These are phyloP conservation scores for Dissophora ornata DNA, from an alignment of 192 early-diverging fungal species.

Conservation along the genomic window DNA sequence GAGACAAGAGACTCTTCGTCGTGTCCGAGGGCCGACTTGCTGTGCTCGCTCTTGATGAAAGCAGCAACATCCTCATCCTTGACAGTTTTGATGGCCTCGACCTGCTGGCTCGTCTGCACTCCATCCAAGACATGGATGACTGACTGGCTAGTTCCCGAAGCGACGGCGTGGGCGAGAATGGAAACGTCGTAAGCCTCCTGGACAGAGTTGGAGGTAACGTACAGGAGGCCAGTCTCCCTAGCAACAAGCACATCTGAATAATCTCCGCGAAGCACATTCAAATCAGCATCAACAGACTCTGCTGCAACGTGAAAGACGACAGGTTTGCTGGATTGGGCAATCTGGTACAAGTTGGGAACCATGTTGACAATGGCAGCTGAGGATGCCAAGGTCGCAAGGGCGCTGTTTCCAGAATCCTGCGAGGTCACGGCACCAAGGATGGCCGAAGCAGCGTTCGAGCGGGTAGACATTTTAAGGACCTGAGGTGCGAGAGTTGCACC, in stretches of 20 bases:
- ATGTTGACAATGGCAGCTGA: constrained; percentile 82
- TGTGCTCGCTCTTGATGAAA: constrained; percentile 45
- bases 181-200: constrained; percentile 94
- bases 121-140: constrained; percentile 89
- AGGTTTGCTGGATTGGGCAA: constrained; percentile 69
- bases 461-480: constrained; percentile 81
- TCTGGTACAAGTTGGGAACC: constrained; percentile 84
- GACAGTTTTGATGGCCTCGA: constrained; percentile 63
- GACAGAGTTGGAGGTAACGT: constrained; percentile 78
- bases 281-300: constrained; percentile 69
- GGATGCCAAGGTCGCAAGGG: constrained; percentile 67
- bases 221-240: constrained; percentile 79
- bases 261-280: constrained; percentile 67
- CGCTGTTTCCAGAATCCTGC: constrained; percentile 9
- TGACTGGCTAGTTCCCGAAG: constrained; percentile 68
- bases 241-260: constrained; percentile 81
- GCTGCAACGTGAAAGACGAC: constrained; percentile 88
- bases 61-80: constrained; percentile 60
- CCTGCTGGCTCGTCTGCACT: constrained; percentile 64
- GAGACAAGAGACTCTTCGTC: constrained; percentile 32
- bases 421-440: constrained; percentile 79
- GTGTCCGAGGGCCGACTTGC: constrained; percentile 14
- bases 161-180: constrained; percentile 84
- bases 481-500: constrained; percentile 68
- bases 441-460: constrained; percentile 79